Percentiles rank a stretch among this genome's conserved stretches.
phyloP scores from a whole-genome alignment of 208 protist genomes.

The Giardia muris region DNA sequence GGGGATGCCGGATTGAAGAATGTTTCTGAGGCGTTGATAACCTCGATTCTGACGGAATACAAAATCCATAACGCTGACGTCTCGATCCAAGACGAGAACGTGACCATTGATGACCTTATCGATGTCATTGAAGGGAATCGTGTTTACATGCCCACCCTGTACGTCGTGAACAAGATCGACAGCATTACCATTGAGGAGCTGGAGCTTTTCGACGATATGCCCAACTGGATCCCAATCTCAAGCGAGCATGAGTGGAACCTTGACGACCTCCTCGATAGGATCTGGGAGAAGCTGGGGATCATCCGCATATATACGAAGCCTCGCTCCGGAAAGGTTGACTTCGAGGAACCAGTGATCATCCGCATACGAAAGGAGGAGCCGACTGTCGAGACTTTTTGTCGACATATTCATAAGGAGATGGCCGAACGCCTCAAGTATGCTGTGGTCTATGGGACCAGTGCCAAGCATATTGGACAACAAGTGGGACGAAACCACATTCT shows the following conservation, averaged over 20 bases:
- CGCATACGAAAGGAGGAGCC: slow-evolving; percentile 41
- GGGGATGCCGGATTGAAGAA: slow-evolving; percentile 6
- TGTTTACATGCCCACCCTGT: slow-evolving; percentile 44
- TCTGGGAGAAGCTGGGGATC: slow-evolving; percentile 89
- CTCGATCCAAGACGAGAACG: slow-evolving; percentile 26
- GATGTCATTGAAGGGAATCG: slow-evolving; percentile 43
- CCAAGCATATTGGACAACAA: slow-evolving; percentile 84
- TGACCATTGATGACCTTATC: slow-evolving; percentile 44
- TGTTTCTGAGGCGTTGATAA: slow-evolving; percentile 35
- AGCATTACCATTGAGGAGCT: slow-evolving; percentile 41
- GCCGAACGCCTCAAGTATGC: slow-evolving; percentile 88
- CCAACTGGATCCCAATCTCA: slow-evolving; percentile 43
- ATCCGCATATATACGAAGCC: slow-evolving; percentile 88
- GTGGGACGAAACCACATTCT: slow-evolving; percentile 84
- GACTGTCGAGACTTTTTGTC: slow-evolving; percentile 83
- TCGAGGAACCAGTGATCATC: slow-evolving; percentile 82
- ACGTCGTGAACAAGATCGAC: slow-evolving; percentile 47
- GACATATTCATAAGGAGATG: slow-evolving; percentile 81
- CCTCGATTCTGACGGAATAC: slow-evolving; percentile 30
- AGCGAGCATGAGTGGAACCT: slow-evolving; percentile 43
- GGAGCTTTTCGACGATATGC: slow-evolving; percentile 33
- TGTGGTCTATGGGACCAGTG: slow-evolving; percentile 86
- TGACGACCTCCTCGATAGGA: slow-evolving; percentile 73
- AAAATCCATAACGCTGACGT: slow-evolving; percentile 43
- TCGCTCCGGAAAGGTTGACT: slow-evolving; percentile 82